Base-by-base conservation (phyloP, 768 basidiomycete genomes). In the Termitomyces sp. region DNA sequence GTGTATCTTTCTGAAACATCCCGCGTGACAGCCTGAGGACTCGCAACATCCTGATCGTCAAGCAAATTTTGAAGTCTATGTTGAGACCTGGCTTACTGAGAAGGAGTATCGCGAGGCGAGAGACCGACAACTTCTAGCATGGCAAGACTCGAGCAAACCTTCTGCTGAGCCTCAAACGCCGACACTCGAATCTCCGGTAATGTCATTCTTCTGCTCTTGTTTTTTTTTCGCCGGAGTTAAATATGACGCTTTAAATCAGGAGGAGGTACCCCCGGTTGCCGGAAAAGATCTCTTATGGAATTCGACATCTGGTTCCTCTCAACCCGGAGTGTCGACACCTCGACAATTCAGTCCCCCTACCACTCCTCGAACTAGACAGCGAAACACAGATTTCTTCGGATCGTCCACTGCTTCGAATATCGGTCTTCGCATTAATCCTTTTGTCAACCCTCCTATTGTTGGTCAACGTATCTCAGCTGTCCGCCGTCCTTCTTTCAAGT, bases 1-100 rank as follows among this genome's bases (percentile, higher is more conserved):
- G 35, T 21, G 26, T 46, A 46, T 58, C 45, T 22, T 7, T 7
- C 44, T 45, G 48, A 47, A 38, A 58, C 52, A 7, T 15, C 19
- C 15, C 48, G 14, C 34, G 54, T 37, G 15, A 37, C 59, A 91
- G 90, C 90, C 90, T 3, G 71, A 78, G 51, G 90, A 92, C 64
- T 90, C 89, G 8, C 77, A 81, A 56, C 89, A 92, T 66, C 86
- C 88, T 4, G 90, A 92, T 68, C 80, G 81, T 43, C 70, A 81
- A 52, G 82, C 78, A 21, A 81, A 83, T 56, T 70, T 90, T 24
- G 83, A 88, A 58, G 83, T 90, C 30, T 87, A 79, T 61, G 79
- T 91, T n/a, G 89, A 90, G 66, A 77, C 74, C 19, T 93, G 90
- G 90, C 74, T 90, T 51, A 83, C 83, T 11, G 88, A 90, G 53